Evolutionary conservation across 768 basidiomycete species (phyloP).

Genomic region (Xanthoconium purpureum): DNA sequence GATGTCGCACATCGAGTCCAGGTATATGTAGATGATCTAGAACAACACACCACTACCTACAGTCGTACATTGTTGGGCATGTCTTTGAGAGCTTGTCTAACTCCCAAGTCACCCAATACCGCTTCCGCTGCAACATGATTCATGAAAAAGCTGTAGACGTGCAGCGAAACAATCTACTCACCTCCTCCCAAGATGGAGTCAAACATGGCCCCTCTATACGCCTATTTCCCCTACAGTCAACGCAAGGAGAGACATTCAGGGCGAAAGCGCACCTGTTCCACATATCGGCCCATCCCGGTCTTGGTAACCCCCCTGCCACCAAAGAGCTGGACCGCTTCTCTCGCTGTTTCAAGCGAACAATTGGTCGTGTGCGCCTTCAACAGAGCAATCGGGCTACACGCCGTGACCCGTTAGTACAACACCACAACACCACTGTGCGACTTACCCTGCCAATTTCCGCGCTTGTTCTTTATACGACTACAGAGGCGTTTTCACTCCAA

Average conservation of each 20-base stretch:
- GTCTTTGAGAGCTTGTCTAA: conserved; percentile 53
- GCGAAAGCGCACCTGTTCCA: conserved; percentile 49
- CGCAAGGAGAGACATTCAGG: conserved; percentile 37
- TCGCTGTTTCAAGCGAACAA: conserved; percentile 37
- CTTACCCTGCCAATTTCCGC: conserved; percentile 60
- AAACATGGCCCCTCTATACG: conserved; percentile 24
- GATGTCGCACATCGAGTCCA: background rate
- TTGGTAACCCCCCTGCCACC: conserved; percentile 85
- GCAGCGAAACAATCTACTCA: background rate
- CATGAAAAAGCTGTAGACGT: background rate
- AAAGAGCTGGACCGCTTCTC: conserved; percentile 78
- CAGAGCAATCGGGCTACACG: conserved; percentile 47
- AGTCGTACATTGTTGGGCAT: conserved; percentile 53
- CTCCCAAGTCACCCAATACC: conserved; percentile 57
- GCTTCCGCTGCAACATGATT: conserved; percentile 42
- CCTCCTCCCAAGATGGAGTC: conserved; percentile 28
- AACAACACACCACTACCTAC: conserved; percentile 19
- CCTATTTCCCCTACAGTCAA: conserved; percentile 11
- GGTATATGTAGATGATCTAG: background rate
- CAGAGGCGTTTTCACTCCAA: background rate
- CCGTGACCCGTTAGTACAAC: background rate
- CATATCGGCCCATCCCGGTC: conserved; percentile 73
- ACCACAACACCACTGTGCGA: background rate
- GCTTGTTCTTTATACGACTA: conserved; percentile 70
- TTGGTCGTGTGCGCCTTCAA: conserved; percentile 58